Evolutionary conservation across 108 stramenopile species (phyloP), one percentile per base, ranked within the genome.

Genomic region (Skeletonema tropicum): DNA sequence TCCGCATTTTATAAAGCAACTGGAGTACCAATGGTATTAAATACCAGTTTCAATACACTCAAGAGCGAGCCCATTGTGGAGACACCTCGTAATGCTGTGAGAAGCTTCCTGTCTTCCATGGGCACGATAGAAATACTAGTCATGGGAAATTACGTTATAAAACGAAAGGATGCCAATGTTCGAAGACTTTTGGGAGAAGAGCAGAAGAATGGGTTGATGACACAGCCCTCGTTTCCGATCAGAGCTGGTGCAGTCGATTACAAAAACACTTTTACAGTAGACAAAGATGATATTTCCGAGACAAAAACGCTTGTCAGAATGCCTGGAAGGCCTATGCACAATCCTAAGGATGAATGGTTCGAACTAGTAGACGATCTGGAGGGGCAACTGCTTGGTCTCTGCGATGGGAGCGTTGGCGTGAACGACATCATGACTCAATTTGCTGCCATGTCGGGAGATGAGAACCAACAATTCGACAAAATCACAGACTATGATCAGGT

Each of bases 11-110:
- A 75, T 64, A 73, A 87, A 45, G 36, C 83, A 15, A 97, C 97
- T 0, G 98, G 97, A 17, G 91, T 98, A 1, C 97, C 98, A 12
- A 94, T 98, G 94, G 92, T 98, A 5, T 82, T 98, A 42, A 98
- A 98, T 63, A 98, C 98, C 10, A 91, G 89, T 29, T 97, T 98
- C 92, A 98, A 98, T 73, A 94, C 94, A 7, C 68, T 94, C 9
- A 90, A 89, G 38, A 82, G 89, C 14, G 96, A 97, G 67, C 98
- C 98, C 9, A 97, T 98, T 58, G 97, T 97, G 12, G 97, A 98
- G 72, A 94, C 83, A 23, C 97, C 98, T 15, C 36, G 69, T 15
- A 87, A 96, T 73, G 96, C 92, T 6, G 88, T 97, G 31, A 80
- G 88, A 25, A 94, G 92, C 60, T 97, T 94, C 68, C 82, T 97